A percentile compares a stretch with the other conserved stretches of the same genome.
Evolutionary conservation across 768 basidiomycete genomes (phyloP).

Genomic region (Lactarius hatsudake): DNA sequence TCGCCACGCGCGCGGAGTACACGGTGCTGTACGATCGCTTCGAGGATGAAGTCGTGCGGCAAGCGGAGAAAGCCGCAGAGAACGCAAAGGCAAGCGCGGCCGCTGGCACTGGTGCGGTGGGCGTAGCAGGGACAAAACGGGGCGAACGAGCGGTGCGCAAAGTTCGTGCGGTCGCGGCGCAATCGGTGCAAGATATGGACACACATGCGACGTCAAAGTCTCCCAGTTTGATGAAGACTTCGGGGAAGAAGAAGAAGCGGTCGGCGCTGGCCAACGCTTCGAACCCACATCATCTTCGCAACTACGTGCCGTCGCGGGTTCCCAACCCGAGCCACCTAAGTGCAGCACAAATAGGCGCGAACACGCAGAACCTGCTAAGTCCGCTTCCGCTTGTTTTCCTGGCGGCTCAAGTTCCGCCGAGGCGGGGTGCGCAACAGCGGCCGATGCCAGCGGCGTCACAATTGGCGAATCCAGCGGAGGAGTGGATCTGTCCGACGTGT

Average conservation of each 20-base stretch:
- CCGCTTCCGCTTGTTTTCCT: conserved; percentile 66
- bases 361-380: conserved; percentile 50
- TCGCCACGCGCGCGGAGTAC: conserved; percentile 68
- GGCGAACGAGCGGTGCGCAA: conserved; percentile 21
- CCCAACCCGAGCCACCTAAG: conserved; percentile 44
- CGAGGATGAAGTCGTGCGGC: conserved; percentile 68
- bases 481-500: conserved; percentile 94
- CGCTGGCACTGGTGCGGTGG: conserved; percentile 33
- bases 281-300: conserved; percentile 92
- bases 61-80: conserved; percentile 55
- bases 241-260: conserved; percentile 89
- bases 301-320: conserved; percentile 86
- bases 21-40: conserved; percentile 62
- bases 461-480: conserved; percentile 64
- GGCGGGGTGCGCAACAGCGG: conserved; percentile 34
- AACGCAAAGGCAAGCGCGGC: conserved; percentile 50
- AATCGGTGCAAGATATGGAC: conserved; percentile 37
- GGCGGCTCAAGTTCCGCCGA: conserved; percentile 61
- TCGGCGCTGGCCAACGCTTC: conserved; percentile 88
- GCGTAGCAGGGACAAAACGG: conserved; percentile 31
- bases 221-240: conserved; percentile 31
- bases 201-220: conserved; percentile 32
- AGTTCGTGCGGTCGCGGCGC: conserved; percentile 27
- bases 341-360: conserved; percentile 40
- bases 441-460: conserved; percentile 33